Base-by-base conservation (phyloP, 805 yeast genomes). In the Kodamaea leandrae region DNA sequence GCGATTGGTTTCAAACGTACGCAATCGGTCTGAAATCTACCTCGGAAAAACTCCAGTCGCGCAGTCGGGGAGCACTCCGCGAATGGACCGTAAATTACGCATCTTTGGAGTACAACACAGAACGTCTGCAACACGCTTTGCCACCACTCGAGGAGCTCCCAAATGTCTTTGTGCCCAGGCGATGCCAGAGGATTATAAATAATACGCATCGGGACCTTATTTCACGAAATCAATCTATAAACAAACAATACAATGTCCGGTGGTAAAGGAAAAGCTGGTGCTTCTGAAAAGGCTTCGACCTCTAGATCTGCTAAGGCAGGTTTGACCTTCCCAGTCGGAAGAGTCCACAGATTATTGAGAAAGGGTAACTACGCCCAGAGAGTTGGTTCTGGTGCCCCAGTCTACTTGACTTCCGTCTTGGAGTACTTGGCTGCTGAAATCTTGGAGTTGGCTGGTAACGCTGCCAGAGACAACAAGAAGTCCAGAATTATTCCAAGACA, bases 371-470 rank as follows among this genome's bases (percentile, higher is more conserved):
- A 91, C 77, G 95, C 97, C 64, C 95, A 90, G 77, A 84, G 98
- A 78, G 84, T 91, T 60, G 97, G 98, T 81, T 89, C 97, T 55
- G 96, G 96, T 82, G 97, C 98, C 61, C 97, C 98, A 75, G 91
- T 91, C 51, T 91, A 90, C 76, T 79, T 91, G 66, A 90, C 98
- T 56, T 95, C 98, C 43, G 97, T 91, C 45, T 78, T 91, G 61
- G 98, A 91, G 75, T 91, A 91, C 71, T 80, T 91, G 68, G 90
- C 96, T 66, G 97, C 97, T 57, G 98, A 91, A 82, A 88, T 91
- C 55, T 82, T 91, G 62, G 98, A 91, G 77, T 83, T 88, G 72
- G 97, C 97, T 50, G 97, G 97, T 78, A 88, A 88, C 76, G 98
- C 97, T 58, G 97, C 98, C 49, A 86, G 96, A 79, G 97, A 91